phyloP scores from a whole-genome alignment of 106 monocot species.

The Platanthera zijinensis region DNA sequence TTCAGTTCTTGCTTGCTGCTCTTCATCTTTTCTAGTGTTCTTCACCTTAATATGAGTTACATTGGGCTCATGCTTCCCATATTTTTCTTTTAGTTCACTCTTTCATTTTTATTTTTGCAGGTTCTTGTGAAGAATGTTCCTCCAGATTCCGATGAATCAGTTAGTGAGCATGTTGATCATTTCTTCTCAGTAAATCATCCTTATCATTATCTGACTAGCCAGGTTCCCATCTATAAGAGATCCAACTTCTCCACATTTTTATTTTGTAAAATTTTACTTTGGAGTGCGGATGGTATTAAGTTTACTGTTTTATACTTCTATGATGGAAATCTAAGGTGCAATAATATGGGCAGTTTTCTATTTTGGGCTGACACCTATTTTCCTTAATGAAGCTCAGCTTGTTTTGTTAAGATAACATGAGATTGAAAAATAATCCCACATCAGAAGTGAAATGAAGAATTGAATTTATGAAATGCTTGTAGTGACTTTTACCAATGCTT shows the following conservation, averaged over 20 bases:
- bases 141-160: constrained; percentile 79
- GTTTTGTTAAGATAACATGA: too few relatives aligned
- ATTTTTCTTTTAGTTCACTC: neutral
- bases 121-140: constrained; percentile 85
- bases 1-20: neutral
- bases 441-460: too few relatives aligned
- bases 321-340: neutral
- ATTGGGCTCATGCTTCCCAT: neutral
- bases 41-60: neutral
- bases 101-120: constrained; percentile 21
- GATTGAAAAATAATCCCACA: too few relatives aligned
- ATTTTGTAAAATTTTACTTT: neutral
- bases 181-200: constrained; percentile 86
- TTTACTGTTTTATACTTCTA: neutral
- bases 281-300: neutral
- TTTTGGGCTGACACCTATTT: neutral
- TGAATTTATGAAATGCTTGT: too few relatives aligned
- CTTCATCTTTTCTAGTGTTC: neutral
- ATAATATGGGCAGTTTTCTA: neutral
- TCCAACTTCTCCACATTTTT: neutral
- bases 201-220: constrained; percentile 72
- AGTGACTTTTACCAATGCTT: too few relatives aligned
- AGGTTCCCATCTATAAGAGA: constrained; percentile 43
- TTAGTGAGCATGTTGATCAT: constrained; percentile 82
- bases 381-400: too few relatives aligned